phyloP scores from a whole-genome alignment of 257 asterid genomes.

The Salvia rosmarinus region DNA sequence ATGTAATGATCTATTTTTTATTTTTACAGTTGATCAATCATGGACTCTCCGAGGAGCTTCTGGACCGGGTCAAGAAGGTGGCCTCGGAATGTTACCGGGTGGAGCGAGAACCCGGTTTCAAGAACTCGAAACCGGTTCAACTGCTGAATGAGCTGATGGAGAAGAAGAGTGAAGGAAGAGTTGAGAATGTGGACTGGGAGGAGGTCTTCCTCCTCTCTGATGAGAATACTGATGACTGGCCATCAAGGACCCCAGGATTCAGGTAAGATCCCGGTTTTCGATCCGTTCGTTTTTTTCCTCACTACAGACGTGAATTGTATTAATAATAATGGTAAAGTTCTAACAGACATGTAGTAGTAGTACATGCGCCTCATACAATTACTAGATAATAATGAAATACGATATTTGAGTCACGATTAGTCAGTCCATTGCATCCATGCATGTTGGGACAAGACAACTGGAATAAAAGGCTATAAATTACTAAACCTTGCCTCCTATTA shows the following conservation, averaged over 20 bases:
- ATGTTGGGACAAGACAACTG: constrained; percentile 34
- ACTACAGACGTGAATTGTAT: too few species aligned
- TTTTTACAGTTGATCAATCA: constrained; percentile 64
- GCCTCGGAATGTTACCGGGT: constrained; percentile 55
- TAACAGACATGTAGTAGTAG: too few species aligned
- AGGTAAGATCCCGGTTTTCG: constrained; percentile 39
- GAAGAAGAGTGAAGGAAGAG: constrained; percentile 44
- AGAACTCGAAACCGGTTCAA: constrained; percentile 54
- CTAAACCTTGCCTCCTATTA: constrained; percentile 18
- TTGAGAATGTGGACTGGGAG: constrained; percentile 79
- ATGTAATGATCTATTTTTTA: background rate
- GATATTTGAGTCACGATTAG: too few species aligned
- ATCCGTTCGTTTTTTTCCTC: too few species aligned
- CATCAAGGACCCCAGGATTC: constrained; percentile 55
- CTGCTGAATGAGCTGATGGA: constrained; percentile 52
- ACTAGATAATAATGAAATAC: too few species aligned
- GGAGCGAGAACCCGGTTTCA: constrained; percentile 67
- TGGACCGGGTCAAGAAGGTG: constrained; percentile 77
- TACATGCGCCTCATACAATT: too few species aligned
- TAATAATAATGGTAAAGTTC: background rate
- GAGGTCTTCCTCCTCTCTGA: constrained; percentile 83
- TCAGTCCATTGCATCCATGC: background rate
- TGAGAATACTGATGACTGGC: constrained; percentile 65
- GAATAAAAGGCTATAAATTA: constrained; percentile 3
- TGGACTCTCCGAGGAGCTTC: constrained; percentile 72